Conservation (phyloP, 495 filamentous ascomycete species). For the Neurospora terricola region DNA sequence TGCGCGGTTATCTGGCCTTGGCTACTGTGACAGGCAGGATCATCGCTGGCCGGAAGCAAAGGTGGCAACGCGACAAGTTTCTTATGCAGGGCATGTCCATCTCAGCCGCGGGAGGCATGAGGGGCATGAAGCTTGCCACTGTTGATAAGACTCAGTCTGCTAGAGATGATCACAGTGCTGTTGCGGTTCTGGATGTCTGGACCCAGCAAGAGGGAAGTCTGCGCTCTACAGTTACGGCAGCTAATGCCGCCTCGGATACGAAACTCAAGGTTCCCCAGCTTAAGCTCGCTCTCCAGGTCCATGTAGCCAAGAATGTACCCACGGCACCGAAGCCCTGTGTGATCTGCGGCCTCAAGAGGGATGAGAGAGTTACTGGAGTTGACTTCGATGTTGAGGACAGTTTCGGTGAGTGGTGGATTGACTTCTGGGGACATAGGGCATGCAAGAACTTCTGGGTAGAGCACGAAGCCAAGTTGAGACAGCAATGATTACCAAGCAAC, state of each 20-base stretch:
- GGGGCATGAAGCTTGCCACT: constrained; percentile 81
- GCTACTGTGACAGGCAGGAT: constrained; percentile 64
- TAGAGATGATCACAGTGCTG: constrained; percentile 79
- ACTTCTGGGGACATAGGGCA: constrained; percentile 74
- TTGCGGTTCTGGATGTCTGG: constrained; percentile 70
- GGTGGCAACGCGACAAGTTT: constrained; percentile 82
- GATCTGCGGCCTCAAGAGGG: constrained; percentile 77
- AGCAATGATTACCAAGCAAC: constrained; percentile 35
- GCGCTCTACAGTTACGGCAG: constrained; percentile 45
- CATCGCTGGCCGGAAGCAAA: constrained; percentile 72
- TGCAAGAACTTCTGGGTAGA: constrained; percentile 80
- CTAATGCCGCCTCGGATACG: constrained; percentile 28
- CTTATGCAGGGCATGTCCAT: constrained; percentile 87
- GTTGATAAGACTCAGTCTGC: constrained; percentile 69
- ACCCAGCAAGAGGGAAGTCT: constrained; percentile 53
- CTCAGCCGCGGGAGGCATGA: constrained; percentile 50
- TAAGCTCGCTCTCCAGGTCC: constrained; percentile 48
- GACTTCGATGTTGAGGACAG: constrained; percentile 76
- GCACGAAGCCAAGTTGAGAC: constrained; percentile 54
- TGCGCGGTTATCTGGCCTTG: constrained; percentile 43
- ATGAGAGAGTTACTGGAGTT: constrained; percentile 67
- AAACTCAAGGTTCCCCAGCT: constrained; percentile 57
- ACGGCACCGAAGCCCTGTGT: constrained; percentile 71
- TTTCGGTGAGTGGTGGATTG: constrained; percentile 93
- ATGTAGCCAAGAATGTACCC: constrained; percentile 51